Conservation (phyloP, 192 early-diverging fungal genomes). For the Rhizophagus prolifer region DNA sequence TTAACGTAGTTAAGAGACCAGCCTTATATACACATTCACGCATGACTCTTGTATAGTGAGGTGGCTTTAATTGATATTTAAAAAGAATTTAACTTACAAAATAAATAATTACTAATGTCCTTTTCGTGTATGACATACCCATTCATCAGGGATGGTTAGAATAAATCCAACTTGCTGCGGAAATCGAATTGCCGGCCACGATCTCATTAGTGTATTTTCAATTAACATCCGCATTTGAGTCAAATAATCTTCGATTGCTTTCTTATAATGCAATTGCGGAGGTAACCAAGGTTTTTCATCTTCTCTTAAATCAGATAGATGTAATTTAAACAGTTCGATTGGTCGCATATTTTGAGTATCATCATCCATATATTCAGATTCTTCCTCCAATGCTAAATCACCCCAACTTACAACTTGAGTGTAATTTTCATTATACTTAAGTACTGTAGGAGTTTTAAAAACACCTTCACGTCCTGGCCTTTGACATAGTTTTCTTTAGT, state of each 20-base stretch:
- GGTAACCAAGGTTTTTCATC: slow-evolving; percentile 21
- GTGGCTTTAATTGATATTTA: not conserved
- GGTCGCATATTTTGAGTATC: not conserved
- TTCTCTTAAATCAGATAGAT: slow-evolving; percentile 3
- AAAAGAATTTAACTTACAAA: not conserved
- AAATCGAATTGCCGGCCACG: not conserved
- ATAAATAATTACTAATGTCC: not conserved
- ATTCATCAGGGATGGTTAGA: slow-evolving; percentile 13
- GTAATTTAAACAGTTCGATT: slow-evolving; percentile 26
- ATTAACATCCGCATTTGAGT: not conserved
- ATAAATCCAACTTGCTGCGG: slow-evolving; percentile 9
- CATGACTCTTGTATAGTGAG: not conserved
- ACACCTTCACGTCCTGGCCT: not conserved
- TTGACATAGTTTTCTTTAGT: not conserved
- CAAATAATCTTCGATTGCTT: slow-evolving; percentile 24
- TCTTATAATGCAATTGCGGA: not conserved
- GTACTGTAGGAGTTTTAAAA: slow-evolving; percentile 19
- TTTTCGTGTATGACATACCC: not conserved
- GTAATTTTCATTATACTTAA: slow-evolving; percentile 9
- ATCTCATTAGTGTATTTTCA: not conserved
- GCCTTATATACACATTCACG: not conserved
- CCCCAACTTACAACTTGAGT: slow-evolving; percentile 15
- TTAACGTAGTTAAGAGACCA: not conserved
- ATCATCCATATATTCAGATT: not conserved
- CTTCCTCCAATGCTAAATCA: not conserved